Evolutionary conservation across 768 basidiomycete species (phyloP), one percentile per base, ranked within the genome.

Genomic region (Tulasnella sp.): DNA sequence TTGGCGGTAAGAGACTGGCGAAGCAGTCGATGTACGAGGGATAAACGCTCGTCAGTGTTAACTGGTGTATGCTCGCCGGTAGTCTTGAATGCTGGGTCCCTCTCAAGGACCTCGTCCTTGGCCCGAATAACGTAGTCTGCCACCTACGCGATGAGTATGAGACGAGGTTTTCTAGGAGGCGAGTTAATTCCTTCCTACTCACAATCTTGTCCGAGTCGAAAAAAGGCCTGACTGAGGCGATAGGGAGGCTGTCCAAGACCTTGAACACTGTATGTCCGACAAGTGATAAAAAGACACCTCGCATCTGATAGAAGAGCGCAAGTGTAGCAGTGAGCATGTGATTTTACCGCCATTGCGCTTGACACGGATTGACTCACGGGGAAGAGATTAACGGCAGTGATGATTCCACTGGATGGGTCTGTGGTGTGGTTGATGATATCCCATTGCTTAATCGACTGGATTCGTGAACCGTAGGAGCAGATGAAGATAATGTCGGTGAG

Each of bases 391-490:
- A 59, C 49, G 3, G 57, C 48, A 17, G 29, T 31, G 15, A 59
- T 30, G 17, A 59, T 59, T 30, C 49, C 46, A 34, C 29, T 49
- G 9, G 57, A 2, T n/a, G 30, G 31, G n/a, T 59, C 57, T 22
- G 48, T 46, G 29, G 31, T 50, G 57, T 38, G 43, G n/a, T 30
- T 59, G 25, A 38, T 46, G 48, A 29, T 49, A 12, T 59, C 48
- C 57, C 57, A 59, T 38, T 49, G 46, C 24, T 50, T 49, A 2
- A 59, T 29, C 29, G 57, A 59, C 19, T 59, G 34, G 57, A 59
- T 49, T 12, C 57, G 57, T 51, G 49, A 46, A 19, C 57, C 57
- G 49, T 59, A 59, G n/a, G 57, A 49, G 5, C 31, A 59, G 49
- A 59, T 10, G 27, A 59, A 59, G 30, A 59, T 49, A n/a, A 59